A percentile compares a stretch with the other conserved stretches of the same genome.
phyloP scores from a whole-genome alignment of 805 yeast species.

The Candida arabinofermentans region DNA sequence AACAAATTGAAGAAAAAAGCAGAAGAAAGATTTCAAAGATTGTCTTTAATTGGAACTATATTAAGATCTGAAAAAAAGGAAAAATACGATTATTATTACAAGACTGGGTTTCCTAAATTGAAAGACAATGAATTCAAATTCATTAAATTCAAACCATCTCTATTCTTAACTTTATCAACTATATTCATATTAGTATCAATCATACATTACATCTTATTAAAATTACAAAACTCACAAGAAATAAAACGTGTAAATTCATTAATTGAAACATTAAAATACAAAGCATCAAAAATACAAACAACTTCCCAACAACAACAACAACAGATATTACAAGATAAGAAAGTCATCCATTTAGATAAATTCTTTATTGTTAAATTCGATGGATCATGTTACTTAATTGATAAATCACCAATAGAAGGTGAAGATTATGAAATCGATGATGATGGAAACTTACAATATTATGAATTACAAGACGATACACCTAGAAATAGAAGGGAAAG shows the following conservation, averaged over 20 bases:
- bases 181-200: slow-evolving; percentile 47
- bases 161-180: slow-evolving; percentile 45
- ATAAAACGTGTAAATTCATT: slow-evolving; percentile 49
- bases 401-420: slow-evolving; percentile 32
- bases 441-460: slow-evolving; percentile 13
- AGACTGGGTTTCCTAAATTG: slow-evolving; percentile 82
- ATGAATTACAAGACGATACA: slow-evolving; percentile 3
- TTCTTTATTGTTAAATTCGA: slow-evolving; percentile 52
- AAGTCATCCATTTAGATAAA: slow-evolving; percentile 41
- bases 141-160: slow-evolving; percentile 66
- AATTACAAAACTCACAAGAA: slow-evolving; percentile 53
- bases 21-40: slow-evolving; percentile 69
- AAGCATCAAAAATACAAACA: slow-evolving; percentile 47
- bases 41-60: slow-evolving; percentile 73
- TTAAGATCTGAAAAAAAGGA: slow-evolving; percentile 60
- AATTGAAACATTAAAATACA: slow-evolving; percentile 44
- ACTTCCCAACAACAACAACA: slow-evolving; percentile 2
- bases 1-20: slow-evolving; percentile 40
- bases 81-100: slow-evolving; percentile 79
- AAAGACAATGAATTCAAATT: slow-evolving; percentile 64
- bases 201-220: slow-evolving; percentile 56
- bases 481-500: slow-evolving; percentile 16
- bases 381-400: slow-evolving; percentile 53
- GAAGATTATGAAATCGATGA: slow-evolving; percentile 21
- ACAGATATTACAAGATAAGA: slow-evolving; percentile 42